Conservation (phyloP, 2,329 filamentous ascomycete genomes). For the Cordyceps cicadae region DNA sequence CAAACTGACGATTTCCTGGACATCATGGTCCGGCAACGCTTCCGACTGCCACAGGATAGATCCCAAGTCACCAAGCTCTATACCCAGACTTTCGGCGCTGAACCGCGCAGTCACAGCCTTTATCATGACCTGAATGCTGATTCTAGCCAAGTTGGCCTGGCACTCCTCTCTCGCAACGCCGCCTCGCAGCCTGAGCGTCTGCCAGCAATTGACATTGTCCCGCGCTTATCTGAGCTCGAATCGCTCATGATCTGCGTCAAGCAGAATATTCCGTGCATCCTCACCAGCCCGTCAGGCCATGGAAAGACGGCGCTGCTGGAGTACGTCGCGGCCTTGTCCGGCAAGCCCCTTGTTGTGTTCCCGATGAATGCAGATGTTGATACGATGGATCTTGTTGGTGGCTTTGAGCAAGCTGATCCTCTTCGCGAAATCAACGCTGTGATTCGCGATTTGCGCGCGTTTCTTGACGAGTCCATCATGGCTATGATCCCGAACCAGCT, state of each 20-base stretch:
- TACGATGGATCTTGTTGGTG: constrained; percentile 93
- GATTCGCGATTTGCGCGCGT: constrained; percentile 40
- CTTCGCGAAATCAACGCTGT: constrained; percentile 59
- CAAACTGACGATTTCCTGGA: constrained; percentile 66
- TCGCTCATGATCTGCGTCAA: constrained; percentile 81
- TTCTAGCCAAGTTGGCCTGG: constrained; percentile 73
- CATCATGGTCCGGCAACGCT: constrained; percentile 78
- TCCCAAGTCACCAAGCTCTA: constrained; percentile 59
- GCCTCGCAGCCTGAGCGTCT: constrained; percentile 43
- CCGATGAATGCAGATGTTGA: constrained; percentile 92
- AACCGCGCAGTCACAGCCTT: constrained; percentile 51
- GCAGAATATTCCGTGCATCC: constrained; percentile 78
- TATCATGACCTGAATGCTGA: constrained; percentile 60
- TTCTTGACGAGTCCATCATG: constrained; percentile 44
- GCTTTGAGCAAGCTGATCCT: constrained; percentile 89
- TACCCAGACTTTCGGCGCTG: constrained; percentile 48
- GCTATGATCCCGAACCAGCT: constrained; percentile 38
- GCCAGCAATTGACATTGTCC: constrained; percentile 40
- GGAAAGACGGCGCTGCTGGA: constrained; percentile 79
- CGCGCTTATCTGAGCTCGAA: constrained; percentile 66
- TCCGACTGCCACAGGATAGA: constrained; percentile 65
- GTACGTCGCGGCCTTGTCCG: constrained; percentile 70
- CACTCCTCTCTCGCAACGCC: constrained; percentile 54
- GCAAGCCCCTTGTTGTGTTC: constrained; percentile 70
- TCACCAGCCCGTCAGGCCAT: constrained; percentile 76